phyloP scores from a whole-genome alignment of 2,329 filamentous ascomycete species.

The Penicillium glabrum region DNA sequence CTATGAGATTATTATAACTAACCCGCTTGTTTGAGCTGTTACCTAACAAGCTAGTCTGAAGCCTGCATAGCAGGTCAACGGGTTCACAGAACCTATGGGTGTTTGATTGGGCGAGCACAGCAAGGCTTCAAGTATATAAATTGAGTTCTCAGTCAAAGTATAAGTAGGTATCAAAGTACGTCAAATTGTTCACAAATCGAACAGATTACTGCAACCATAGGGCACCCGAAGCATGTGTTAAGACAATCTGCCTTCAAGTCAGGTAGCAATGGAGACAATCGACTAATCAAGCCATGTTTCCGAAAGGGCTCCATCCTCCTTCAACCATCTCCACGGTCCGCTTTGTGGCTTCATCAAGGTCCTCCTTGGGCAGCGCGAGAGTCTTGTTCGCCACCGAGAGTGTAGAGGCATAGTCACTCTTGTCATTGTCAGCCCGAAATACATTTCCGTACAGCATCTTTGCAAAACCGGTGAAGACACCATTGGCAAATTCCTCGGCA shows the following conservation, averaged over 20 bases:
- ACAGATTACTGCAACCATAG: background rate
- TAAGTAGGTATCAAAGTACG: no score
- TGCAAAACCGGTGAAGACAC: constrained; percentile 3
- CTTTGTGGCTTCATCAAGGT: constrained; percentile 16
- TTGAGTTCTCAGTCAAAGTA: no score
- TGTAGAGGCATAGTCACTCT: constrained; percentile 9
- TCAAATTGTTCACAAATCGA: background rate
- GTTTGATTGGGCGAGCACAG: no score
- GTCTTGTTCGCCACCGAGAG: constrained; percentile 6
- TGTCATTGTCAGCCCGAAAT: constrained; percentile 1
- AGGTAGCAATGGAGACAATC: background rate
- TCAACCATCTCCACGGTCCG: constrained; percentile 15
- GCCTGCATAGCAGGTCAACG: no score
- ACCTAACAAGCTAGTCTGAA: no score
- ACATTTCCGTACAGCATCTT: constrained; percentile 11
- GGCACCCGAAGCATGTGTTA: no score
- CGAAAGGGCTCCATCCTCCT: constrained; percentile 15
- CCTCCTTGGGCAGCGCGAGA: constrained; percentile 8
- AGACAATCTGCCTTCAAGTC: no score
- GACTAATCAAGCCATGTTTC: background rate
- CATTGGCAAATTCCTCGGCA: constrained; percentile 3
- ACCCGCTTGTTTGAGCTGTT: no score
- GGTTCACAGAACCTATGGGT: no score
- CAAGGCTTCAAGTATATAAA: no score
- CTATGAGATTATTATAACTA: no score